Percentiles rank a stretch among this genome's conserved stretches.
These are phyloP conservation scores for Penicillium psychrosexuale DNA, from an alignment of 2,329 filamentous ascomycete genomes.

Conservation along the genomic window DNA sequence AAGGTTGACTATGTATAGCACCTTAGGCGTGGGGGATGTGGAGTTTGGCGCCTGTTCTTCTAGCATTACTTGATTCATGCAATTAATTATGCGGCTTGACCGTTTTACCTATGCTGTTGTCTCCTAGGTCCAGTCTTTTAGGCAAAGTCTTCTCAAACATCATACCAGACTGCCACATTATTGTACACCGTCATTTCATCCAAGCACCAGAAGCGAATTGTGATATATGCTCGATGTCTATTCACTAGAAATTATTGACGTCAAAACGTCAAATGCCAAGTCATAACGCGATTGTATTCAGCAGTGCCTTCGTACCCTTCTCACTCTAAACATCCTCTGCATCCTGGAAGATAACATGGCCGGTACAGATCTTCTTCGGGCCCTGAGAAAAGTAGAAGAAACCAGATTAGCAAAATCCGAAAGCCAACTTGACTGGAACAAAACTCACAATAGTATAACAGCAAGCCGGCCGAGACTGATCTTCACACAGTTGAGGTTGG, in stretches of 20 bases:
- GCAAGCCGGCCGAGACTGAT: slow-evolving; percentile 28
- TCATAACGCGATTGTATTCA: neutral
- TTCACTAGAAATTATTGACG: slow-evolving; percentile 14
- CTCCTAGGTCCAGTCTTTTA: neutral
- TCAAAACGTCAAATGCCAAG: neutral
- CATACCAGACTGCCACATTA: neutral
- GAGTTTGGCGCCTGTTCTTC: slow-evolving; percentile 1
- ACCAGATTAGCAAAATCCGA: neutral
- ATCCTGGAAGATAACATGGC: slow-evolving; percentile 24
- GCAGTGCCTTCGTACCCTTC: neutral
- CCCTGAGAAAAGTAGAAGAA: slow-evolving; percentile 15
- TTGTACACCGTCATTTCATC: neutral
- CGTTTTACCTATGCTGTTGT: neutral
- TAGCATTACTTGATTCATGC: neutral
- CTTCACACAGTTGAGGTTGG: slow-evolving; percentile 25
- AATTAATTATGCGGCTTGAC: neutral
- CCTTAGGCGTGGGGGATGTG: slow-evolving; percentile 7
- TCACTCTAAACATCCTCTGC: slow-evolving; percentile 15
- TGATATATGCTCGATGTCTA: slow-evolving; percentile 10
- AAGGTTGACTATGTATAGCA: slow-evolving; percentile 5
- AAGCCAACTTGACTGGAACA: neutral
- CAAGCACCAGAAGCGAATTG: neutral
- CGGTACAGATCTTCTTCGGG: slow-evolving; percentile 28
- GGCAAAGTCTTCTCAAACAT: neutral
- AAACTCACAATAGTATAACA: slow-evolving; percentile 33